Percentiles rank a stretch among this genome's conserved stretches.
Evolutionary conservation across 2,329 filamentous ascomycete genomes (phyloP).

Genomic region (Calycina herbarum): DNA sequence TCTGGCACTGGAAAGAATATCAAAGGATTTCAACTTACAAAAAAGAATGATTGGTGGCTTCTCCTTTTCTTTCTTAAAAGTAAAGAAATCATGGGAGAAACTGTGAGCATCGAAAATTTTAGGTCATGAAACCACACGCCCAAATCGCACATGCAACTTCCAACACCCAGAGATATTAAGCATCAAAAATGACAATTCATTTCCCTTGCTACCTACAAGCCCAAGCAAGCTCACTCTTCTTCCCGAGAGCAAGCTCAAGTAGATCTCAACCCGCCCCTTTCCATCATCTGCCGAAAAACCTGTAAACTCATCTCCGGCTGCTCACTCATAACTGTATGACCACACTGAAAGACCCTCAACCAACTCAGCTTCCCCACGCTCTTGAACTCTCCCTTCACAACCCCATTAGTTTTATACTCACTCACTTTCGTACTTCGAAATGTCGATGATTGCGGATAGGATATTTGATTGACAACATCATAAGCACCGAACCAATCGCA

Average conservation of each 20-base stretch:
- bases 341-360: slow-evolving; percentile 48
- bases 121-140: no score
- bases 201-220: background rate
- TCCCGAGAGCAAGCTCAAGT: slow-evolving; percentile 32
- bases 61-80: no score
- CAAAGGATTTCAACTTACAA: no score
- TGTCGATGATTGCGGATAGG: slow-evolving; percentile 42
- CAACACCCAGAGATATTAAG: no score
- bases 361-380: slow-evolving; percentile 50
- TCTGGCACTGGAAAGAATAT: no score
- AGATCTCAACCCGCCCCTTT: slow-evolving; percentile 38
- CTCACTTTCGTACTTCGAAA: slow-evolving; percentile 43
- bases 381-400: slow-evolving; percentile 51
- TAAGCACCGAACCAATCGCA: slow-evolving; percentile 58
- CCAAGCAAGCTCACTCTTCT: background rate
- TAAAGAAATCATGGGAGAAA: no score
- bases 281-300: slow-evolving; percentile 48
- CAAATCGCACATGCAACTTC: no score
- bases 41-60: no score
- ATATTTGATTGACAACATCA: slow-evolving; percentile 47
- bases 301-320: slow-evolving; percentile 46
- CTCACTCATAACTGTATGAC: slow-evolving; percentile 41
- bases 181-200: background rate
- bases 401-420: slow-evolving; percentile 51
- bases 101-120: no score